Percentiles rank a stretch among this genome's conserved stretches.
phyloP scores from a whole-genome alignment of 2,329 filamentous ascomycete species.

The Didymosphaeria variabile region DNA sequence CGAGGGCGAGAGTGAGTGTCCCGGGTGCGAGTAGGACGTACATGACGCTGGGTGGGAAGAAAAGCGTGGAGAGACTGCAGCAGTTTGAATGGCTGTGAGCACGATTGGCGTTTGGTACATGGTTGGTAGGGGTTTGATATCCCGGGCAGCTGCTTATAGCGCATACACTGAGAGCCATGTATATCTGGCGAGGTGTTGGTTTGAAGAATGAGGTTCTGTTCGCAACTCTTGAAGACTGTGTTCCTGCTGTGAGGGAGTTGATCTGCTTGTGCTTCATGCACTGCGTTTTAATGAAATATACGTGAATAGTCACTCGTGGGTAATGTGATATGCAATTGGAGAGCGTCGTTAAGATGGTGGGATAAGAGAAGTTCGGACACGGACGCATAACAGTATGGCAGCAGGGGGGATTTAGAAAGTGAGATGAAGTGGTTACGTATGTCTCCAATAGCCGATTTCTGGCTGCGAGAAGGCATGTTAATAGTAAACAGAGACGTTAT shows the following conservation, averaged over 20 bases:
- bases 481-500: too few species aligned
- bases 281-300: neutral
- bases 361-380: too few species aligned
- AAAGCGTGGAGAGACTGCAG: constrained; percentile 18
- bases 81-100: constrained; percentile 21
- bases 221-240: neutral
- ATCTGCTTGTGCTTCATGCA: neutral
- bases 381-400: too few species aligned
- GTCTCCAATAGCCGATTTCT: too few species aligned
- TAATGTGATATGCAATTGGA: too few species aligned
- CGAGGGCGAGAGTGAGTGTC: neutral
- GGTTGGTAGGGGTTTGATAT: constrained; percentile 23
- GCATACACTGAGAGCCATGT: constrained; percentile 12
- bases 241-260: too few species aligned
- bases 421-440: too few species aligned
- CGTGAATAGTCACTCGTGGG: neutral
- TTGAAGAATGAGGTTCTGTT: neutral
- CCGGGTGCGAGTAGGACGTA: constrained; percentile 16
- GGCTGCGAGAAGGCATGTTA: too few species aligned
- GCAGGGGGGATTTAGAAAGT: too few species aligned
- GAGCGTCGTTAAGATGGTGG: too few species aligned
- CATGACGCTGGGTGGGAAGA: constrained; percentile 20
- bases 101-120: neutral
- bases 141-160: constrained; percentile 12
- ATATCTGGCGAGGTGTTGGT: neutral